These are phyloP conservation scores for Breynia disticha DNA, from an alignment of 441 rosid species.

Conservation along the genomic window DNA sequence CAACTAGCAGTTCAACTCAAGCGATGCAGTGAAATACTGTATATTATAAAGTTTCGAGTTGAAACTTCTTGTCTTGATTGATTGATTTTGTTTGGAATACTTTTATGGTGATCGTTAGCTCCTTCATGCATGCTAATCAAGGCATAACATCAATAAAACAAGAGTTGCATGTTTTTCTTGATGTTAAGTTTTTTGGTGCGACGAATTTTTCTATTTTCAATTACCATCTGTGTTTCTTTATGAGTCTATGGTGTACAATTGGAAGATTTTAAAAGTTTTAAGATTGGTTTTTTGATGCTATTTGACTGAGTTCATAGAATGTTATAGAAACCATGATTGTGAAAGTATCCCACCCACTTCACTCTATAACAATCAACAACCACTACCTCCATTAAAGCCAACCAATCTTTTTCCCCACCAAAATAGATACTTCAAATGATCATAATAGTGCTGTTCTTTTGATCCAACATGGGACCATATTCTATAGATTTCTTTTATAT, in stretches of 20 bases:
- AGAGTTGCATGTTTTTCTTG: too few relatives aligned
- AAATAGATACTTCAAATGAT: constrained; percentile 14
- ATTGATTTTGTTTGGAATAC: too few relatives aligned
- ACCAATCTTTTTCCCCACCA: constrained; percentile 24
- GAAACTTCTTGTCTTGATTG: too few relatives aligned
- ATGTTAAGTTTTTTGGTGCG: background rate
- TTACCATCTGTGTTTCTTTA: background rate
- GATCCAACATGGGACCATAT: constrained; percentile 25
- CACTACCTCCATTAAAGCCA: constrained; percentile 19
- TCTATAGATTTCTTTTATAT: too few relatives aligned
- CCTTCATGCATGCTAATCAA: too few relatives aligned
- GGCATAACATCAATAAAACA: too few relatives aligned
- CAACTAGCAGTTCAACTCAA: too few relatives aligned
- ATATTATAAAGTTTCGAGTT: too few relatives aligned
- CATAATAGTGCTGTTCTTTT: constrained; percentile 14
- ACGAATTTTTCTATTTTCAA: too few relatives aligned
- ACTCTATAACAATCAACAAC: constrained; percentile 26
- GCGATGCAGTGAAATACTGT: too few relatives aligned
- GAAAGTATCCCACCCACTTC: constrained; percentile 31
- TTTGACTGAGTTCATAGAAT: constrained; percentile 14
- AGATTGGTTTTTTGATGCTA: background rate
- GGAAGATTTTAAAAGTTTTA: background rate
- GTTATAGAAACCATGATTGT: constrained; percentile 18
- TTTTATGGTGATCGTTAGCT: too few relatives aligned
- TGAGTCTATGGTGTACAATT: background rate